Evolutionary conservation across 768 basidiomycete species (phyloP).

Genomic region (Sarcodon sp.): DNA sequence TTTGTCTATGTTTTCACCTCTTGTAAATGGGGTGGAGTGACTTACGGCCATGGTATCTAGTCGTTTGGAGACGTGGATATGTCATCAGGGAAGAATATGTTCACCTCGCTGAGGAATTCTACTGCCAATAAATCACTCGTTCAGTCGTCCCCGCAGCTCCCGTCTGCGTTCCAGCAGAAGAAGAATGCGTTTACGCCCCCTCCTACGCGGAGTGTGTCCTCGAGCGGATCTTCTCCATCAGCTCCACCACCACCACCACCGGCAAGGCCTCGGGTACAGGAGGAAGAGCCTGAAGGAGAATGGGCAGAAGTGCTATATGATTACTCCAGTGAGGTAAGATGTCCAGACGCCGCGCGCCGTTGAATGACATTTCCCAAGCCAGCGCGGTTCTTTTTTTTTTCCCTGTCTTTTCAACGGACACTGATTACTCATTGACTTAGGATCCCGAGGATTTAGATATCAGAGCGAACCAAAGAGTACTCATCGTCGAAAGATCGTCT

Average conservation of each 20-base stretch:
- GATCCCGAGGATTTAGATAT: conserved; percentile 58
- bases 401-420: neutral
- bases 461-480: conserved; percentile 41
- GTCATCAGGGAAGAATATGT: conserved; percentile 32
- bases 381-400: neutral
- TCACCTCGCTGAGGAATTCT: conserved; percentile 31
- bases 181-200: conserved; percentile 41
- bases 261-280: conserved; percentile 21
- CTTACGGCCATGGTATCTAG: conserved; percentile 16
- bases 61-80: conserved; percentile 49
- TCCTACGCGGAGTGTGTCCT: conserved; percentile 20
- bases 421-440: conserved; percentile 21
- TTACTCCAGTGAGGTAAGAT: conserved; percentile 49
- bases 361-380: neutral
- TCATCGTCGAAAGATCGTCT: conserved; percentile 52
- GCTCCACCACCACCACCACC: conserved; percentile 12
- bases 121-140: conserved; percentile 25
- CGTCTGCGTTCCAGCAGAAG: conserved; percentile 28
- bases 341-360: neutral
- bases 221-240: conserved; percentile 7
- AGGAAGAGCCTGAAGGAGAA: conserved; percentile 36
- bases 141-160: conserved; percentile 20
- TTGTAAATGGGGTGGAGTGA: neutral
- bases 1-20: neutral
- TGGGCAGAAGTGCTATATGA: conserved; percentile 77